Base-by-base conservation (phyloP, 495 filamentous ascomycete species). In the Neurospora terricola region DNA sequence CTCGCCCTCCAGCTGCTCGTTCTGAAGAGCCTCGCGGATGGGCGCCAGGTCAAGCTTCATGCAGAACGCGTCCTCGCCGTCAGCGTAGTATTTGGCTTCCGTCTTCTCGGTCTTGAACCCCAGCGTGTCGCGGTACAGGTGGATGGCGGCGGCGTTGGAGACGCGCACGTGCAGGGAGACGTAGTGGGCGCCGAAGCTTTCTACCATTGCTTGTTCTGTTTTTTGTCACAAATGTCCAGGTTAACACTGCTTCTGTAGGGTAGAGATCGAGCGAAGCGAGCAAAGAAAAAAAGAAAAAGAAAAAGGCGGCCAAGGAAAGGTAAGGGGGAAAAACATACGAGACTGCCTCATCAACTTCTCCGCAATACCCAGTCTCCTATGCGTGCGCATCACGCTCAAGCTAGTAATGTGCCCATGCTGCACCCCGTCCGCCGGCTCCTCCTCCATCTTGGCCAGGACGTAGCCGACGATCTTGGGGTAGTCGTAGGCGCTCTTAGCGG, bases 361-460 rank as follows among this genome's bases (percentile, higher is more conserved):
- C 38, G 96, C 96, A 76, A 99, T 91, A 0, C 96, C 96, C 74
- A 99, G 81, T 66, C 94, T 80, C 48, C 96, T 84, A 85, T 99
- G 96, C 73, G 96, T 98, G 76, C 96, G 86, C 96, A 98, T 99
- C 34, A 99, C 96, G 82, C 91, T 94, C 74, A 99, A 82, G 81
- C 89, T 92, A 3, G 96, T 99, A 82, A 99, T 99, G 83, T 99
- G 96, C 27, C 96, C 96, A 86, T 98, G 96, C 80, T 91, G 92
- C 72, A 96, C 84, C 39, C 94, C 94, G 82, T 98, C 94, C 73
- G 90, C 79, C 1, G 96, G 96, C 83, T 98, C 96, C 84, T 99
- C 96, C 82, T 99, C 96, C 96, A 99, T 98, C 87, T 99, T 99
- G 45, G 96, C 95, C 36, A 99, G 90, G 18, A 99, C 96, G 82